Percentiles rank a stretch among this genome's conserved stretches.
Evolutionary conservation across 208 protist genomes (phyloP).

Genomic region (Novymonas esmeraldas): DNA sequence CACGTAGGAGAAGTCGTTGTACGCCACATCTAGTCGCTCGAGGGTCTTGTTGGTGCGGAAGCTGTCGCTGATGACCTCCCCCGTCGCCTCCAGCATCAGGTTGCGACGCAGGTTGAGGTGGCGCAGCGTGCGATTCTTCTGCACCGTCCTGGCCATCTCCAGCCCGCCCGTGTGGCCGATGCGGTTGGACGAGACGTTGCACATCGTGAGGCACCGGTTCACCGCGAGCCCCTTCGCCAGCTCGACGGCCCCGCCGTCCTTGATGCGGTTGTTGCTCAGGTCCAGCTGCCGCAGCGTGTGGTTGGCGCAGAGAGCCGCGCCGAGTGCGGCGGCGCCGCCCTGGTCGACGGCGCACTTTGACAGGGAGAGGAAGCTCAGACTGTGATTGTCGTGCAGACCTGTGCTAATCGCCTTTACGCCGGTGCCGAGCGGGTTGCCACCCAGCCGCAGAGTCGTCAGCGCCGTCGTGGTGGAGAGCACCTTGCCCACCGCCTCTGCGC

Average conservation of each 20-base stretch:
- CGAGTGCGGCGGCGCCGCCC: slow-evolving; percentile 55
- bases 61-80: slow-evolving; percentile 67
- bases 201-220: slow-evolving; percentile 65
- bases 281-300: slow-evolving; percentile 60
- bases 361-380: slow-evolving; percentile 50
- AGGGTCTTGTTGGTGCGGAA: slow-evolving; percentile 70
- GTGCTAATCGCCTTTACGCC: slow-evolving; percentile 61
- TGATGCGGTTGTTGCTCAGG: slow-evolving; percentile 86
- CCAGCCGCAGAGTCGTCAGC: slow-evolving; percentile 56
- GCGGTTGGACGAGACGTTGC: slow-evolving; percentile 80
- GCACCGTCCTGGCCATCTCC: slow-evolving; percentile 62
- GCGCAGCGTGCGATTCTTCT: slow-evolving; percentile 67
- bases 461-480: slow-evolving; percentile 49
- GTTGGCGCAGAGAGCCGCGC: slow-evolving; percentile 56
- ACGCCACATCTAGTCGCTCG: slow-evolving; percentile 86
- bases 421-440: slow-evolving; percentile 59
- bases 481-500: slow-evolving; percentile 50
- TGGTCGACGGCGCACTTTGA: slow-evolving; percentile 65
- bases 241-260: slow-evolving; percentile 72
- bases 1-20: slow-evolving; percentile 93
- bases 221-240: slow-evolving; percentile 70
- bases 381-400: slow-evolving; percentile 76
- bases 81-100: slow-evolving; percentile 70
- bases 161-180: slow-evolving; percentile 80
- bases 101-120: slow-evolving; percentile 86